Percentiles rank a stretch among this genome's conserved stretches.
These are phyloP conservation scores for Diaporthe aspalathi DNA, from an alignment of 2,329 filamentous ascomycete genomes.

Conservation along the genomic window DNA sequence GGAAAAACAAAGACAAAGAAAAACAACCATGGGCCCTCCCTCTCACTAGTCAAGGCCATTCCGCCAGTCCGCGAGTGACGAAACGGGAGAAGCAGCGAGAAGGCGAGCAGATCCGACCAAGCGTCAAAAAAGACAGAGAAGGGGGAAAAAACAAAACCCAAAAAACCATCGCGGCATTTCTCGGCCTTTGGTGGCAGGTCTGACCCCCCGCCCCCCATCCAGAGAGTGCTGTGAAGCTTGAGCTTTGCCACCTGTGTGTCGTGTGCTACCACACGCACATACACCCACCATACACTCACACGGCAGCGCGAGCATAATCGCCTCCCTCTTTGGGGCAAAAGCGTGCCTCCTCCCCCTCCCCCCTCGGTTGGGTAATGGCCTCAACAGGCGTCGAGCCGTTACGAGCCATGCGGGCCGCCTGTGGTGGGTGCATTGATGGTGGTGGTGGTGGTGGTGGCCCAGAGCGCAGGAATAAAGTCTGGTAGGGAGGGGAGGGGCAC, in stretches of 20 bases:
- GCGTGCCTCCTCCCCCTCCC: conserved; percentile 27
- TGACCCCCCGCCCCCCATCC: too few relatives aligned
- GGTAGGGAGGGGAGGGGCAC: conserved; percentile 11
- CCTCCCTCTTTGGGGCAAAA: not conserved
- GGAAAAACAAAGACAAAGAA: conserved; percentile 1
- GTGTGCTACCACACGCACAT: conserved; percentile 32
- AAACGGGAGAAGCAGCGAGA: conserved; percentile 15
- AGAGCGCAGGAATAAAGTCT: not conserved
- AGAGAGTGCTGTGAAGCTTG: conserved; percentile 13
- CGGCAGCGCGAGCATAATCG: not conserved
- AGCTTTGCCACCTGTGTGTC: conserved; percentile 35
- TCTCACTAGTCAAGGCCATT: not conserved
- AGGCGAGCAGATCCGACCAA: not conserved
- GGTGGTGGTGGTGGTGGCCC: conserved; percentile 4
- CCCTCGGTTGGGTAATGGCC: conserved; percentile 29
- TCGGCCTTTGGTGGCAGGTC: conserved; percentile 13
- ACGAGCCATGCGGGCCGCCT: conserved; percentile 35
- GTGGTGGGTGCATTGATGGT: too few relatives aligned
- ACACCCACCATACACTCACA: not conserved
- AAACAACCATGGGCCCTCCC: conserved; percentile 3
- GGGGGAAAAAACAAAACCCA: not conserved
- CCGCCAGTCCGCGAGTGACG: conserved; percentile 6
- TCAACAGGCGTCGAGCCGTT: conserved; percentile 23
- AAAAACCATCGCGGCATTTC: conserved; percentile 22
- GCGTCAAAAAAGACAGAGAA: not conserved